Evolutionary conservation across 495 filamentous ascomycete genomes (phyloP), one percentile per base, ranked within the genome.

Genomic region (Aspergillus ostianus): DNA sequence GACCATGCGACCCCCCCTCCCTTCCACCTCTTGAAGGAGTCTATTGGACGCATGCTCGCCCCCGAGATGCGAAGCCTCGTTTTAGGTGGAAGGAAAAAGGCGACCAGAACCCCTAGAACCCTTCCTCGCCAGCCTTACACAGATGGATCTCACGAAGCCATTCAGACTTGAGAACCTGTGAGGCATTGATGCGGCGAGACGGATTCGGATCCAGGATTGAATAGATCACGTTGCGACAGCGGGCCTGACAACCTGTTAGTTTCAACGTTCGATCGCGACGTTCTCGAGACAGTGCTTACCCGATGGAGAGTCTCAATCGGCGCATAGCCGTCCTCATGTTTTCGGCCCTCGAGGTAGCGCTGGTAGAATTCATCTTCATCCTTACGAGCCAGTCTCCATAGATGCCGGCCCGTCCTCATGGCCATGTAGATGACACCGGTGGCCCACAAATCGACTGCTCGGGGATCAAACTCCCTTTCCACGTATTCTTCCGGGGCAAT

Each of bases 381-480:
- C 70, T 90, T 93, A 73, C 91, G 91, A 7, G 94, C 94, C 13
- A 96, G 83, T n/a, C 92, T 85, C 94, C 94, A 99, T 5, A 98
- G 78, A 76, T 99, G 95, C 32, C 94, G 80, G 47, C 94, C 94
- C 17, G 94, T 99, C 53, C 94, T 84, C 94, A 98, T 99, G 7
- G 94, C 94, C 95, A 99, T 98, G 77, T 99, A 99, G 56, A 99
- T 98, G 32, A 99, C 94, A 65, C 94, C 94, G 53, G 90, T 93
- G 18, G 94, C 95, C 94, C 94, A 99, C 49, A 98, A 87, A 69
- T 99, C 94, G 49, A 99, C 95, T 2, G 94, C 93, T 52, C 94
- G 82, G 15, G 94, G 95, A 70, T 99, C 94, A 58, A 99, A 99
- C 71, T 99, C 94, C 64, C 85, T 88, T 65, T 96, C 92, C 15